phyloP scores from a whole-genome alignment of 768 basidiomycete species.

The Lentinula boryana region DNA sequence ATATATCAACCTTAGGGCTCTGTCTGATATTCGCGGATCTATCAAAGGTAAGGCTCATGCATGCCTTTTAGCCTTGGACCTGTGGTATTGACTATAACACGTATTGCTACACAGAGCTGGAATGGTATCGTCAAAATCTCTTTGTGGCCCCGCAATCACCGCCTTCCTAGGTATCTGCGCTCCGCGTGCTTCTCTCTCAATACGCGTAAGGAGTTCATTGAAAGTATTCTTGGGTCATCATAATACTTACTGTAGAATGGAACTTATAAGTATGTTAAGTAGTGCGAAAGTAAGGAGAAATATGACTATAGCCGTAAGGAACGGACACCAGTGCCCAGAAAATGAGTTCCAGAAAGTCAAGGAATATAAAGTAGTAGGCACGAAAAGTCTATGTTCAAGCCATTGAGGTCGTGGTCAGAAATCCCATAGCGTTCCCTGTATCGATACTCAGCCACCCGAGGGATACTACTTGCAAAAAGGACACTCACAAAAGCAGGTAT shows the following conservation, averaged over 20 bases:
- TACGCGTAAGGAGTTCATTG: neutral
- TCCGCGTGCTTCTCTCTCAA: neutral
- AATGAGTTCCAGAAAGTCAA: neutral
- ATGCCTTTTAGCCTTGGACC: neutral
- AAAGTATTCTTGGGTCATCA: neutral
- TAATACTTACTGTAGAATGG: neutral
- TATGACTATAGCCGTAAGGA: neutral
- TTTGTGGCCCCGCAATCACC: conserved; percentile 40
- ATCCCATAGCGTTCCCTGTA: conserved; percentile 66
- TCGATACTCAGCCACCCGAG: neutral
- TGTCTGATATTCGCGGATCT: conserved; percentile 76
- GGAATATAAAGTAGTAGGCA: neutral
- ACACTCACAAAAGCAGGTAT: conserved; percentile 58
- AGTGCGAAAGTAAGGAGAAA: neutral
- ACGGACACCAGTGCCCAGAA: neutral
- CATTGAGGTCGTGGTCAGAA: conserved; percentile 28
- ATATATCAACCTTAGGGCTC: conserved; percentile 44
- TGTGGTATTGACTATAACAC: neutral
- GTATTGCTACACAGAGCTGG: conserved; percentile 45
- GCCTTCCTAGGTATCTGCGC: neutral
- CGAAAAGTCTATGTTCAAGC: neutral
- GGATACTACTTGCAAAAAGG: neutral
- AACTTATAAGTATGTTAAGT: neutral
- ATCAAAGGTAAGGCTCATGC: conserved; percentile 48
- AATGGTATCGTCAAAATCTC: conserved; percentile 74